Conservation (phyloP, 2,329 filamentous ascomycete genomes). For the Fusarium oxysporum region DNA sequence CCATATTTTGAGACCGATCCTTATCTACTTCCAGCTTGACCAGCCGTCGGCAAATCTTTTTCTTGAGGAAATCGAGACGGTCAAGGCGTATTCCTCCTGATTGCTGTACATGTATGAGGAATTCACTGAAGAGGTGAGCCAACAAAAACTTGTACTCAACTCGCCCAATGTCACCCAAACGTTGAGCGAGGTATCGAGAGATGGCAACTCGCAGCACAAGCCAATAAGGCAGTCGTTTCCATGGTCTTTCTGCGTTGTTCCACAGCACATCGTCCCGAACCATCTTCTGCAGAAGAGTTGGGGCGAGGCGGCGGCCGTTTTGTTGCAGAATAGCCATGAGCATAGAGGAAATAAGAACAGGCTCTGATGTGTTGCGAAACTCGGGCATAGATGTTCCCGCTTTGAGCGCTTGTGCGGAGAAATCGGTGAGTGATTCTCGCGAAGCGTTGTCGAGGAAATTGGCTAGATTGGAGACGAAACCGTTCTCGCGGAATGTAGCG, state of each 20-base stretch:
- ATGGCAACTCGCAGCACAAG: slow-evolving; percentile 70
- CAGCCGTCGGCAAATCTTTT: slow-evolving; percentile 42
- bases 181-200: slow-evolving; percentile 62
- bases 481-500: slow-evolving; percentile 36
- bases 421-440: slow-evolving; percentile 63
- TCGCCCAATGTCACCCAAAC: slow-evolving; percentile 37
- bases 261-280: slow-evolving; percentile 72
- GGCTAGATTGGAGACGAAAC: slow-evolving; percentile 53
- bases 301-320: slow-evolving; percentile 58
- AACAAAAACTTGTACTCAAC: slow-evolving; percentile 70
- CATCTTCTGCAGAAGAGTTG: slow-evolving; percentile 62
- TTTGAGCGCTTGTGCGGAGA: slow-evolving; percentile 65
- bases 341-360: slow-evolving; percentile 68
- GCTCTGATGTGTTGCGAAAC: slow-evolving; percentile 67
- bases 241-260: slow-evolving; percentile 63
- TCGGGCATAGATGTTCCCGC: slow-evolving; percentile 63
- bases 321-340: slow-evolving; percentile 71
- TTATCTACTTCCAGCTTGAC: slow-evolving; percentile 43
- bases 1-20: slow-evolving; percentile 11
- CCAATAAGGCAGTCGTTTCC: slow-evolving; percentile 73
- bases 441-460: slow-evolving; percentile 68
- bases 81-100: slow-evolving; percentile 24
- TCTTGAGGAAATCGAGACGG: slow-evolving; percentile 37
- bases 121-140: slow-evolving; percentile 57
- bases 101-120: slow-evolving; percentile 56